Percentiles rank a stretch among this genome's conserved stretches.
Evolutionary conservation across 257 asterid genomes (phyloP).

Genomic region (Asclepias syriaca): DNA sequence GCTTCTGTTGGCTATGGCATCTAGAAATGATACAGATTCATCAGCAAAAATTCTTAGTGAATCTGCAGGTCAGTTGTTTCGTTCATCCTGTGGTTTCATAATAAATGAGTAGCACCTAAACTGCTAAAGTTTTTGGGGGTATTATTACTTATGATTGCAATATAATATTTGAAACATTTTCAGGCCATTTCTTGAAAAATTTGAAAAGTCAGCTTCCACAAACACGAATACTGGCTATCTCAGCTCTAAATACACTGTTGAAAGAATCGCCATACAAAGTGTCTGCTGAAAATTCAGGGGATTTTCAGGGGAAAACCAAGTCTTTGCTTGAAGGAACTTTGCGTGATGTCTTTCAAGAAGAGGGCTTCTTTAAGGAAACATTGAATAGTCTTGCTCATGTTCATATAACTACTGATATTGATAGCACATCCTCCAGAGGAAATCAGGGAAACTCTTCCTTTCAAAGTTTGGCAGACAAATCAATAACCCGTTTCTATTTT

Average conservation of each 20-base stretch:
- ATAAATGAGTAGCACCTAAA: not conserved
- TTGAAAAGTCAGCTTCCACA: conserved; percentile 98
- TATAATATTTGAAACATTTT: conserved; percentile 19
- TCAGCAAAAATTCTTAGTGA: conserved; percentile 61
- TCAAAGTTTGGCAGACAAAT: conserved; percentile 90
- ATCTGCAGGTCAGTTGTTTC: conserved; percentile 63
- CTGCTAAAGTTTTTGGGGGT: not conserved
- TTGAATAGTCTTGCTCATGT: conserved; percentile 84
- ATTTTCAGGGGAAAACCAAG: conserved; percentile 39
- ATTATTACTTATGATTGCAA: conserved; percentile 6
- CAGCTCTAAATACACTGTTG: conserved; percentile 89
- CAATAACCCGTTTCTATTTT: conserved; percentile 86
- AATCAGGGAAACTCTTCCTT: conserved; percentile 64
- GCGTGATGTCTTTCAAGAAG: conserved; percentile 78
- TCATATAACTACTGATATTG: conserved; percentile 75
- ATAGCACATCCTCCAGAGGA: conserved; percentile 72
- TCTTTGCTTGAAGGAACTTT: conserved; percentile 88
- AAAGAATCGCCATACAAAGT: conserved; percentile 92
- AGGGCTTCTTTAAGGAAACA: conserved; percentile 76
- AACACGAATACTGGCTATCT: conserved; percentile 94
- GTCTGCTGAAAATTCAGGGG: conserved; percentile 40
- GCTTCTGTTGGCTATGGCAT: conserved; percentile 86
- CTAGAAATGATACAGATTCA: conserved; percentile 65
- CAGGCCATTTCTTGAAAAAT: conserved; percentile 96
- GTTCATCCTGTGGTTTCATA: conserved; percentile 2